These are phyloP conservation scores for Toxoplasma gondii DNA, from an alignment of 169 alveolate genomes.

Conservation along the genomic window DNA sequence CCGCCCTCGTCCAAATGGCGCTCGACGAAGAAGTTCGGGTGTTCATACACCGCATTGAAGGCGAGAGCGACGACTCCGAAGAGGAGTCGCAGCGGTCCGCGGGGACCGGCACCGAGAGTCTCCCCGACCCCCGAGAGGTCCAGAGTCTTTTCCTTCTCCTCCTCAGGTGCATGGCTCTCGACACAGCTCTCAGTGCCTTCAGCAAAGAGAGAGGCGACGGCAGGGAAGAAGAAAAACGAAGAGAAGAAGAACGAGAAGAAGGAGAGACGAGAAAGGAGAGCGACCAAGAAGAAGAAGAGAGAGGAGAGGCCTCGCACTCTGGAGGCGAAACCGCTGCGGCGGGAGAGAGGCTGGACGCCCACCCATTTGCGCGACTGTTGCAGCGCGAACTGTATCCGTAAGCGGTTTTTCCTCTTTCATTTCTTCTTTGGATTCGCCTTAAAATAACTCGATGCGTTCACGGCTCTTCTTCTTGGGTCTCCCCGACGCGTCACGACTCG, in stretches of 20 bases:
- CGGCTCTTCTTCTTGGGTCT: too few species aligned
- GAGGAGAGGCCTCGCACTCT: not conserved
- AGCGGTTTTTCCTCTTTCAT: not conserved
- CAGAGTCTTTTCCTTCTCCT: not conserved
- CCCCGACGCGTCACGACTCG: too few species aligned
- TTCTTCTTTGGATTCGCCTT: too few species aligned
- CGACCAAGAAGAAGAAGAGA: not conserved
- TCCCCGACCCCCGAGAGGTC: not conserved
- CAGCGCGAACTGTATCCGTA: not conserved
- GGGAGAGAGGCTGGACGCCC: not conserved
- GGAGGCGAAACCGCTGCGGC: too few species aligned
- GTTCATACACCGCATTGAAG: not conserved
- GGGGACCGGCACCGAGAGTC: not conserved
- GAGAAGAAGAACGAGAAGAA: not conserved
- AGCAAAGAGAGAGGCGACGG: not conserved
- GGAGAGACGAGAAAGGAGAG: not conserved
- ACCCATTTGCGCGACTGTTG: not conserved
- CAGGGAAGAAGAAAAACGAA: not conserved
- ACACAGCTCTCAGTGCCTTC: not conserved
- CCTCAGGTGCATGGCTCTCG: not conserved
- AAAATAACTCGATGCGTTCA: too few species aligned
- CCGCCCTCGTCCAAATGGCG: not conserved
- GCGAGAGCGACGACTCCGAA: not conserved
- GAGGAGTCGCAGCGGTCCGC: not conserved
- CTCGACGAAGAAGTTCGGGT: conserved; percentile 31